Conservation (phyloP, 805 yeast species). For the Maudiozyma barnettii region DNA sequence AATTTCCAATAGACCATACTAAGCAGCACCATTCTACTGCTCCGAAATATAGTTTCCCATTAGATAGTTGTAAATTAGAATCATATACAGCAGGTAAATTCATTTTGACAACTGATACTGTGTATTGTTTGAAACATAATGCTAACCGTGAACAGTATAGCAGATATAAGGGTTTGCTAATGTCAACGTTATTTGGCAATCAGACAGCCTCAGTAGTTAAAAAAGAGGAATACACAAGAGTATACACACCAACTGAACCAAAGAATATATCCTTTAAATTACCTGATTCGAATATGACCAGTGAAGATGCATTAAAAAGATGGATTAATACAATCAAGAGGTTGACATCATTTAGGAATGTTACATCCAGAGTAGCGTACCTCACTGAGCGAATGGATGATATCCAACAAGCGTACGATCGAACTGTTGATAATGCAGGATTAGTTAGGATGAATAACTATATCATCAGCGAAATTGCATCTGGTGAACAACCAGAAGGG, state of each 20-base stretch:
- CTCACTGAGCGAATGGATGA: background rate
- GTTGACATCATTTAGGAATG: background rate
- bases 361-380: background rate
- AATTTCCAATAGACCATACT: constrained; percentile 38
- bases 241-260: background rate
- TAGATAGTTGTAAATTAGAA: constrained; percentile 3
- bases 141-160: background rate
- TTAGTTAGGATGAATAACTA: background rate
- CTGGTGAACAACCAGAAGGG: too few relatives aligned
- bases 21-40: constrained; percentile 8
- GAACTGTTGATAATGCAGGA: background rate
- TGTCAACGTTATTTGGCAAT: background rate
- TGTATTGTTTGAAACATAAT: background rate
- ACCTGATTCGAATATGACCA: background rate
- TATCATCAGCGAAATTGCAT: background rate
- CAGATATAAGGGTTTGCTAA: background rate
- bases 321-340: background rate
- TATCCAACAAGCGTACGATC: background rate
- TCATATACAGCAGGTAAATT: constrained; percentile 45
- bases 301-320: background rate
- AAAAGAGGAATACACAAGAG: background rate
- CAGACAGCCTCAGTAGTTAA: background rate
- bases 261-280: background rate
- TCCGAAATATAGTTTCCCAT: constrained; percentile 1
- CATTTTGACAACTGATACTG: background rate